Evolutionary conservation across 2,329 filamentous ascomycete genomes (phyloP).

Genomic region (Pseudogymnoascus sp.): DNA sequence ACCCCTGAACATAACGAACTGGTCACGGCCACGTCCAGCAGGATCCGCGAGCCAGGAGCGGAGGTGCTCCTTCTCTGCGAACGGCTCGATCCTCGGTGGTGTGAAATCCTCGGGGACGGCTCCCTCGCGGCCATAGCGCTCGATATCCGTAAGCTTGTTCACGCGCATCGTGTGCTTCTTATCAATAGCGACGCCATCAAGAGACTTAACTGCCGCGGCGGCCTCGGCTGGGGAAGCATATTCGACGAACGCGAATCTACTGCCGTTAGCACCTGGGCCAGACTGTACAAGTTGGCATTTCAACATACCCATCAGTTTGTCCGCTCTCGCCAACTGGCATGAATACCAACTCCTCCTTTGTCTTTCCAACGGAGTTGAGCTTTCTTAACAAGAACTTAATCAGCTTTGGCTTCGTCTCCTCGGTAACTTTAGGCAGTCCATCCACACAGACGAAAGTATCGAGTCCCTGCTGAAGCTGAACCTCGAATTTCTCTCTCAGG

Average conservation of each 20-base stretch:
- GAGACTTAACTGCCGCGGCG: slow-evolving; percentile 77
- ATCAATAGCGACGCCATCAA: slow-evolving; percentile 83
- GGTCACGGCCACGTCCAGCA: slow-evolving; percentile 74
- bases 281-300: slow-evolving; percentile 3
- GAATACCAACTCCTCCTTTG: slow-evolving; percentile 78
- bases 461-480: slow-evolving; percentile 90
- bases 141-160: slow-evolving; percentile 98
- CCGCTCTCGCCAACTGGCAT: slow-evolving; percentile 91
- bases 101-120: slow-evolving; percentile 87
- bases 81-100: slow-evolving; percentile 73
- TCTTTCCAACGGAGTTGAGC: slow-evolving; percentile 77
- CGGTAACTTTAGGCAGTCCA: slow-evolving; percentile 80
- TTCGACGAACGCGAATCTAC: slow-evolving; percentile 92
- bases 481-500: slow-evolving; percentile 88
- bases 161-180: slow-evolving; percentile 94
- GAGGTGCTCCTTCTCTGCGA: slow-evolving; percentile 88
- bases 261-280: slow-evolving; percentile 18
- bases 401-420: slow-evolving; percentile 88
- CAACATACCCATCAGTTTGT: slow-evolving; percentile 73
- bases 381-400: slow-evolving; percentile 95
- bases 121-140: slow-evolving; percentile 90
- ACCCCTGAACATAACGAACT: slow-evolving; percentile 89
- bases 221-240: slow-evolving; percentile 89
- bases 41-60: slow-evolving; percentile 88
- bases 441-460: slow-evolving; percentile 96